phyloP scores from a whole-genome alignment of 345 rosid genomes.

The Arabis hirsuta region DNA sequence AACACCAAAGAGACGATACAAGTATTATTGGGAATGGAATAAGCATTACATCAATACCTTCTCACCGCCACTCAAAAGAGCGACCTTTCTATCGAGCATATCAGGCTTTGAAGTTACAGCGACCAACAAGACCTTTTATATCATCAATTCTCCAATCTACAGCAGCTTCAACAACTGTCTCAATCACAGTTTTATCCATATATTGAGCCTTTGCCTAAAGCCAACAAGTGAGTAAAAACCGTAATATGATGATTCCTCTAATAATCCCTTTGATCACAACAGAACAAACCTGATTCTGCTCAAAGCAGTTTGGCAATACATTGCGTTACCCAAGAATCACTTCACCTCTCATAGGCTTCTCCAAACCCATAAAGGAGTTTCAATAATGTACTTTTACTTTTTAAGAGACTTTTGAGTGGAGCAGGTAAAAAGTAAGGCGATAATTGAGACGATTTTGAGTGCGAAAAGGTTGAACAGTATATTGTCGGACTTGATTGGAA shows the following conservation, averaged over 20 bases:
- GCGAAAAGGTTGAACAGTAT: too few species aligned
- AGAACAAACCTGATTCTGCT: slow-evolving; percentile 81
- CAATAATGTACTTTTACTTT: slow-evolving; percentile 89
- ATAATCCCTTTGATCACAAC: not conserved
- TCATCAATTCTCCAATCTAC: slow-evolving; percentile 89
- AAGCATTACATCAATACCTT: slow-evolving; percentile 45
- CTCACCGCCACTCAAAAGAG: slow-evolving; percentile 91
- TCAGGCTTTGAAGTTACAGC: slow-evolving; percentile 88
- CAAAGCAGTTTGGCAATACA: slow-evolving; percentile 90
- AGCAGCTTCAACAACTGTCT: slow-evolving; percentile 84
- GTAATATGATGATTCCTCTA: not conserved
- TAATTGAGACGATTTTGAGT: too few species aligned
- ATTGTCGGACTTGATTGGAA: too few species aligned
- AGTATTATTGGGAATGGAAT: not conserved
- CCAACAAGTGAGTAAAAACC: slow-evolving; percentile 1
- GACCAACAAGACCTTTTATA: slow-evolving; percentile 95
- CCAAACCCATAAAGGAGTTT: slow-evolving; percentile 75
- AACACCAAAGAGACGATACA: not conserved
- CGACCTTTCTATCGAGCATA: slow-evolving; percentile 84
- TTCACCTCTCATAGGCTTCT: slow-evolving; percentile 69
- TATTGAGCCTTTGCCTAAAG: slow-evolving; percentile 85
- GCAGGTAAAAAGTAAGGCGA: too few species aligned
- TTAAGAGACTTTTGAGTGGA: too few species aligned
- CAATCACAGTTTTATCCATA: slow-evolving; percentile 76
- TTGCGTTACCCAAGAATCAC: slow-evolving; percentile 79